These are phyloP conservation scores for Cercospora beticola DNA, from an alignment of 2,329 filamentous ascomycete genomes.

Conservation along the genomic window DNA sequence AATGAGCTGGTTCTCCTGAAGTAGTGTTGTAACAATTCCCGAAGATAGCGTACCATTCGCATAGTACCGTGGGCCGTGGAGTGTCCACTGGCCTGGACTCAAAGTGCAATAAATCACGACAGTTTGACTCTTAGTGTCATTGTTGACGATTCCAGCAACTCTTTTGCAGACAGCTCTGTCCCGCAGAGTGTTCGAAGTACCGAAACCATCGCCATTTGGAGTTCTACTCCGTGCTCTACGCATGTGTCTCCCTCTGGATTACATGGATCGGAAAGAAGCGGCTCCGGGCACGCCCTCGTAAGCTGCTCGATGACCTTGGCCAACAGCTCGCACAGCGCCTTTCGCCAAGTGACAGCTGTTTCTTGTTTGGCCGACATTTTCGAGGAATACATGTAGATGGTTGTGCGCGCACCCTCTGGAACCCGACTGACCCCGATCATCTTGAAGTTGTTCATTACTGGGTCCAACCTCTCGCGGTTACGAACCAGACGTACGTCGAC, in stretches of 20 bases:
- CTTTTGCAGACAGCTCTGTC: neutral
- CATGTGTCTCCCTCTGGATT: neutral
- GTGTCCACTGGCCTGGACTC: too few species aligned
- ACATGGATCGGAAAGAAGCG: neutral
- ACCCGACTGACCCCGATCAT: neutral
- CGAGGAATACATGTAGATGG: neutral
- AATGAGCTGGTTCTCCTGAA: neutral
- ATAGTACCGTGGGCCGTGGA: too few species aligned
- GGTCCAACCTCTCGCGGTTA: too few species aligned
- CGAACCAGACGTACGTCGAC: neutral
- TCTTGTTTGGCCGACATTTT: neutral
- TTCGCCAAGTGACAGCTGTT: neutral
- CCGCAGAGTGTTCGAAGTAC: neutral
- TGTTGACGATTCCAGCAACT: neutral
- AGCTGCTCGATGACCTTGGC: neutral
- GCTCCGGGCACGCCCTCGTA: neutral
- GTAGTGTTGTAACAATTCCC: neutral
- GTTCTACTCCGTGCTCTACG: neutral
- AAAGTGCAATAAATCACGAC: neutral
- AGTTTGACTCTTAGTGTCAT: neutral
- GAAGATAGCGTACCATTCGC: too few species aligned
- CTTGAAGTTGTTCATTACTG: neutral
- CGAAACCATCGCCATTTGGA: neutral
- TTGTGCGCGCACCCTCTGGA: neutral
- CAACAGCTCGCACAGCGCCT: neutral